Conservation (phyloP, 1,139 yeast genomes). For the Protomyces gravidus region DNA sequence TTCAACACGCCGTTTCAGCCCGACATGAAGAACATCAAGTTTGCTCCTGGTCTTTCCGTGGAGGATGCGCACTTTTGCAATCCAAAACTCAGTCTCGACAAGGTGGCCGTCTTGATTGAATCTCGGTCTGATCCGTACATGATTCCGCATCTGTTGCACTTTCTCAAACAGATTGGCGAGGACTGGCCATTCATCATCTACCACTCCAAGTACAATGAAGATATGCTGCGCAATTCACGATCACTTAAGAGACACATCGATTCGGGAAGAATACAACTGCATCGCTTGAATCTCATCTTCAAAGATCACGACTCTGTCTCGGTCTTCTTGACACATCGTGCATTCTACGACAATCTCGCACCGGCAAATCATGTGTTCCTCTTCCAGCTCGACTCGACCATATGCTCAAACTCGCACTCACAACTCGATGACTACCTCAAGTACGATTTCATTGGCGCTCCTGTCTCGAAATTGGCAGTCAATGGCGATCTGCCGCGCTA, state of each 20-base stretch:
- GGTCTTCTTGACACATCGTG: constrained; percentile 8
- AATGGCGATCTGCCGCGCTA: background rate
- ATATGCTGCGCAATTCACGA: constrained; percentile 1
- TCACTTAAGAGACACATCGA: constrained; percentile 1
- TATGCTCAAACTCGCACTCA: constrained; percentile 15
- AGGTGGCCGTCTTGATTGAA: constrained; percentile 20
- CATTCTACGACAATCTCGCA: constrained; percentile 17
- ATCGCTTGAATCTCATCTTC: constrained; percentile 5
- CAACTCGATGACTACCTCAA: constrained; percentile 15
- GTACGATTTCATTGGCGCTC: constrained; percentile 23
- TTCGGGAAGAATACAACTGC: constrained; percentile 10
- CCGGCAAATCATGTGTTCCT: constrained; percentile 21
- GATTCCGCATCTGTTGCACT: constrained; percentile 16
- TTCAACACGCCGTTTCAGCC: background rate
- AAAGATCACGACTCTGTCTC: constrained; percentile 9
- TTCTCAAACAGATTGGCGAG: constrained; percentile 8
- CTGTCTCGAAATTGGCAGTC: constrained; percentile 1
- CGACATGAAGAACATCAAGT: background rate
- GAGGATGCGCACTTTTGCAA: background rate
- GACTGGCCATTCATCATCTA: constrained; percentile 26
- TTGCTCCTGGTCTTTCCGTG: background rate
- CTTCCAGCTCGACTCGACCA: constrained; percentile 17
- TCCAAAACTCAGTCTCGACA: background rate
- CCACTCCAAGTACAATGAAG: constrained; percentile 18
- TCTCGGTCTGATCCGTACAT: constrained; percentile 12